phyloP scores from a whole-genome alignment of 2,329 filamentous ascomycete genomes.

The Fusarium cyanostomum region DNA sequence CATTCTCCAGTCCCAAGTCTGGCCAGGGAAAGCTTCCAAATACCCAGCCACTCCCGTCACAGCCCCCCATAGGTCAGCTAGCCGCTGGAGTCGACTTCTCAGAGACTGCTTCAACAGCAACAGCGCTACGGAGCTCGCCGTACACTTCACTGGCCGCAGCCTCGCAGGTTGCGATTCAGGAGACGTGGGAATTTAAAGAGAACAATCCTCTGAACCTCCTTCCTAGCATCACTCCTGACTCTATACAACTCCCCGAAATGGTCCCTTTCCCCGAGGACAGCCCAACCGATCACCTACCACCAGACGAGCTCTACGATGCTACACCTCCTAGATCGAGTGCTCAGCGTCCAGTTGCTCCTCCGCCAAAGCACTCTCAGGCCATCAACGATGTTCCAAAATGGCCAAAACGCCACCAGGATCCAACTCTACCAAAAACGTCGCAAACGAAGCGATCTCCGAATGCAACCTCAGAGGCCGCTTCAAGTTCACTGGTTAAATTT shows the following conservation, averaged over 20 bases:
- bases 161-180: slow-evolving; percentile 5
- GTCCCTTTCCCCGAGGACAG: neutral
- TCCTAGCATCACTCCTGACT: neutral
- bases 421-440: neutral
- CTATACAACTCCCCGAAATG: slow-evolving; percentile 2
- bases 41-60: slow-evolving; percentile 43
- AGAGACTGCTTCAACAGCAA: slow-evolving; percentile 49
- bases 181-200: slow-evolving; percentile 29
- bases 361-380: neutral
- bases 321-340: slow-evolving; percentile 32
- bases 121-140: slow-evolving; percentile 46
- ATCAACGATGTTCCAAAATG: neutral
- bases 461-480: neutral
- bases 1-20: slow-evolving; percentile 44
- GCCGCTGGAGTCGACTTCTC: slow-evolving; percentile 45
- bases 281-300: slow-evolving; percentile 34
- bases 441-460: neutral
- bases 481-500: slow-evolving; percentile 2
- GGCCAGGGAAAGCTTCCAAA: slow-evolving; percentile 43
- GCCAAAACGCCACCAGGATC: neutral
- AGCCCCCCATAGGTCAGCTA: neutral
- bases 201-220: slow-evolving; percentile 12
- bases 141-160: slow-evolving; percentile 11
- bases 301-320: slow-evolving; percentile 43
- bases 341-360: neutral